A percentile compares a stretch with the other conserved stretches of the same genome.
These are phyloP conservation scores for Zygoascus sp. DNA, from an alignment of 1,139 yeast genomes.

Conservation along the genomic window DNA sequence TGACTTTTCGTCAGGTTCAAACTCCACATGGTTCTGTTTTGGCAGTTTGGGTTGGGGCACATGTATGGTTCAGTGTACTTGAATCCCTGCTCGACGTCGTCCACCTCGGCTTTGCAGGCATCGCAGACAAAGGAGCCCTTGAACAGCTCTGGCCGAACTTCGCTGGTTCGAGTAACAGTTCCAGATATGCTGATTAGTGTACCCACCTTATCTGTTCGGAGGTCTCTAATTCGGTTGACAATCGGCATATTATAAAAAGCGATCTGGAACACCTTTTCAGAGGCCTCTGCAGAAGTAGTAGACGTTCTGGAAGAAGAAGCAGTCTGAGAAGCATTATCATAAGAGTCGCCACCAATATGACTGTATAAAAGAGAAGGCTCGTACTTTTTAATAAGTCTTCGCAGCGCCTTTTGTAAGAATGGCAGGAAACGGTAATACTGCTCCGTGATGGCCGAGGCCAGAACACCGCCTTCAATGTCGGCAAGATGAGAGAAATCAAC, in stretches of 20 bases:
- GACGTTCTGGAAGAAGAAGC: slow-evolving; percentile 25
- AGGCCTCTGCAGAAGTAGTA: slow-evolving; percentile 37
- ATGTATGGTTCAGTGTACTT: slow-evolving; percentile 93
- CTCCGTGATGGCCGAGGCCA: slow-evolving; percentile 84
- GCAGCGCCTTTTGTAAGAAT: slow-evolving; percentile 69
- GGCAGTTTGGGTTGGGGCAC: slow-evolving; percentile 84
- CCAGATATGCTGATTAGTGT: slow-evolving; percentile 82
- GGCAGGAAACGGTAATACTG: slow-evolving; percentile 93
- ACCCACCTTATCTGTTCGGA: slow-evolving; percentile 87
- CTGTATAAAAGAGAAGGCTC: slow-evolving; percentile 69
- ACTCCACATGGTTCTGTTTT: slow-evolving; percentile 82
- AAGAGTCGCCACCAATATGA: slow-evolving; percentile 14
- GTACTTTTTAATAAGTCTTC: slow-evolving; percentile 63
- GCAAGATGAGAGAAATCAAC: slow-evolving; percentile 80
- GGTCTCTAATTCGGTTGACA: slow-evolving; percentile 79
- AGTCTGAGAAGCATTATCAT: slow-evolving; percentile 24
- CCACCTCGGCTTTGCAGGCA: slow-evolving; percentile 77
- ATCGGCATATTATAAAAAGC: slow-evolving; percentile 86
- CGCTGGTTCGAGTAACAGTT: slow-evolving; percentile 94
- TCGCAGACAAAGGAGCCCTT: slow-evolving; percentile 89
- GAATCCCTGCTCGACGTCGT: slow-evolving; percentile 89
- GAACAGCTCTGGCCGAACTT: slow-evolving; percentile 92
- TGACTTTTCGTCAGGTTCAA: slow-evolving; percentile 77
- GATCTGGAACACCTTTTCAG: slow-evolving; percentile 79
- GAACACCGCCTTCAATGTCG: slow-evolving; percentile 62